These are phyloP conservation scores for Biscutella laevigata DNA, from an alignment of 441 rosid genomes.

Conservation along the genomic window DNA sequence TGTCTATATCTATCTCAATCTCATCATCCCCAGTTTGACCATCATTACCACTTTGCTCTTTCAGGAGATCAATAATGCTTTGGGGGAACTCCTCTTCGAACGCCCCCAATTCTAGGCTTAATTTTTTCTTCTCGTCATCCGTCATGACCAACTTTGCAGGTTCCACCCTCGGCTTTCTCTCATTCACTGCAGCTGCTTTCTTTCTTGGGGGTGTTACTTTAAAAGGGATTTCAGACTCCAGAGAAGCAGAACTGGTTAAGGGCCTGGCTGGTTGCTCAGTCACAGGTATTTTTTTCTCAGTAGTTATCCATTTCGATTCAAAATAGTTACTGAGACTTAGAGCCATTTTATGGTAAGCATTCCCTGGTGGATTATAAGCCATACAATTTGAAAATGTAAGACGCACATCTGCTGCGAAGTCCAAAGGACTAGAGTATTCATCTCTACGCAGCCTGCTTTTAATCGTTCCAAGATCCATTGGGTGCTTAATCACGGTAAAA, in stretches of 20 bases:
- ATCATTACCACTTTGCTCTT: conserved; percentile 46
- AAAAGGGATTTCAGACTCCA: conserved; percentile 28
- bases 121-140: conserved; percentile 48
- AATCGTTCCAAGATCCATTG: conserved; percentile 91
- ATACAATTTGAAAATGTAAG: conserved; percentile 75
- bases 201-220: conserved; percentile 33
- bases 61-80: conserved; percentile 55
- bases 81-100: conserved; percentile 63
- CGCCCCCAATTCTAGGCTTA: conserved; percentile 58
- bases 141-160: conserved; percentile 47
- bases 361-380: conserved; percentile 80
- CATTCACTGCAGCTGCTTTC: conserved; percentile 31
- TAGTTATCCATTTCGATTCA: conserved; percentile 68
- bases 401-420: conserved; percentile 68
- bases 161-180: conserved; percentile 29
- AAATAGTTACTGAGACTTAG: conserved; percentile 49
- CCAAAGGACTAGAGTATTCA: conserved; percentile 51
- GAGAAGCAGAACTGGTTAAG: conserved; percentile 24
- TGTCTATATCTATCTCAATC: conserved; percentile 80
- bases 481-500: conserved; percentile 62
- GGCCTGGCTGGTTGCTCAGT: conserved; percentile 25
- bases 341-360: conserved; percentile 71
- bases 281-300: conserved; percentile 63
- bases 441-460: conserved; percentile 46
- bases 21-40: conserved; percentile 60